phyloP scores from a whole-genome alignment of 1,139 yeast genomes.

The Diutina catenulata region DNA sequence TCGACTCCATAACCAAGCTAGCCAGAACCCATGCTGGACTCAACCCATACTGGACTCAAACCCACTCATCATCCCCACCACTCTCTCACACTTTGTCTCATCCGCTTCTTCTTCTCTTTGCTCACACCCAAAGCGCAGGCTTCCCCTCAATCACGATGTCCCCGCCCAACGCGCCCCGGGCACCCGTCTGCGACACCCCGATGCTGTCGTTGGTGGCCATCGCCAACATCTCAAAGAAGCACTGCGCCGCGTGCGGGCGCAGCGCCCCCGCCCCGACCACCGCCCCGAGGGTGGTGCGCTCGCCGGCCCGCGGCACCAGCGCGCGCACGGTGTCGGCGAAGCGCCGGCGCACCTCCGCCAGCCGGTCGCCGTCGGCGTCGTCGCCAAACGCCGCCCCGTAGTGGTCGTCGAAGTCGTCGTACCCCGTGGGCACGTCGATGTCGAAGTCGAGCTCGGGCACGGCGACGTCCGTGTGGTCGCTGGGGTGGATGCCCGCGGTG shows the following conservation, averaged over 20 bases:
- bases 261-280: too few relatives aligned
- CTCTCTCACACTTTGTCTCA: too few relatives aligned
- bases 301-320: not conserved
- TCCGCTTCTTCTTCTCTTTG: too few relatives aligned
- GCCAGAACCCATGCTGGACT: too few relatives aligned
- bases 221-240: slow-evolving; percentile 76
- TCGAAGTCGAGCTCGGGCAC: slow-evolving; percentile 24
- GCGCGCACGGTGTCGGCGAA: slow-evolving; percentile 8
- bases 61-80: too few relatives aligned
- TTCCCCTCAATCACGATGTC: not conserved
- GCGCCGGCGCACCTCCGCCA: slow-evolving; percentile 19
- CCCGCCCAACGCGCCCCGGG: not conserved
- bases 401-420: slow-evolving; percentile 7
- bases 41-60: too few relatives aligned
- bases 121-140: not conserved
- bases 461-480: slow-evolving; percentile 29
- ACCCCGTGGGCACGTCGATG: slow-evolving; percentile 7
- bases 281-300: slow-evolving; percentile 13
- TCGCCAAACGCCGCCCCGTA: slow-evolving; percentile 9
- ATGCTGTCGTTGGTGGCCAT: slow-evolving; percentile 73
- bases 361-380: slow-evolving; percentile 10
- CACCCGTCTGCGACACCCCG: slow-evolving; percentile 36
- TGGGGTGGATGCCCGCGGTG: slow-evolving; percentile 13
- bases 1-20: too few relatives aligned
- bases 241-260: slow-evolving; percentile 54